These are phyloP conservation scores for Botryotinia narcissicola DNA, from an alignment of 2,329 filamentous ascomycete genomes.

Conservation along the genomic window DNA sequence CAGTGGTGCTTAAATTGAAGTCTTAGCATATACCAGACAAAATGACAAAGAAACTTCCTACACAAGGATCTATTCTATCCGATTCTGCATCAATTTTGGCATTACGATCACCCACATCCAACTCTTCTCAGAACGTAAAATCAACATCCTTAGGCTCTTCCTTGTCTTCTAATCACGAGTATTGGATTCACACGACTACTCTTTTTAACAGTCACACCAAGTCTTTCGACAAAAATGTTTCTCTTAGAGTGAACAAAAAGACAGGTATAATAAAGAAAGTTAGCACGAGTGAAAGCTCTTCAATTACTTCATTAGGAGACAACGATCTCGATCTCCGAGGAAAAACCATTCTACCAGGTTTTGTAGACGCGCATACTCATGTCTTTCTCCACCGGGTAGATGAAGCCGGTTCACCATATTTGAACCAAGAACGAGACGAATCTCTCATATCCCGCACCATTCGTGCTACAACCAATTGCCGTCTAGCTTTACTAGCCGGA, in stretches of 20 bases:
- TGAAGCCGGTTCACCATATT: not conserved
- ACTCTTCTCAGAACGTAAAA: too few species aligned
- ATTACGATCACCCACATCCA: not conserved
- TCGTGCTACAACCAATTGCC: not conserved
- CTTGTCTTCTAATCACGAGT: not conserved
- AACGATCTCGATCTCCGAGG: not conserved
- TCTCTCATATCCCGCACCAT: not conserved
- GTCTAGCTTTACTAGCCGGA: not conserved
- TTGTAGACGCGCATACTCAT: not conserved
- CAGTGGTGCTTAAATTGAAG: not conserved
- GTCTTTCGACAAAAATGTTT: not conserved
- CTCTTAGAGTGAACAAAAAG: not conserved
- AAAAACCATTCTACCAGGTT: not conserved
- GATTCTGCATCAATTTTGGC: not conserved
- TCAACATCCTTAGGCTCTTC: not conserved
- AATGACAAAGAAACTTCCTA: not conserved
- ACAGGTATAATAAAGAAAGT: not conserved
- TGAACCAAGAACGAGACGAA: slow-evolving; percentile 1
- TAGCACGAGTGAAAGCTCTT: not conserved
- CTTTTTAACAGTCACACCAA: not conserved
- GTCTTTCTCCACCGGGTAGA: not conserved
- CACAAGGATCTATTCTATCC: too few species aligned
- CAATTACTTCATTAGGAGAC: not conserved
- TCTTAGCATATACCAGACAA: not conserved
- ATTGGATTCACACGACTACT: not conserved